Evolutionary conservation across 768 basidiomycete species (phyloP), one percentile per base, ranked within the genome.

Genomic region (Tulasnella sp.): DNA sequence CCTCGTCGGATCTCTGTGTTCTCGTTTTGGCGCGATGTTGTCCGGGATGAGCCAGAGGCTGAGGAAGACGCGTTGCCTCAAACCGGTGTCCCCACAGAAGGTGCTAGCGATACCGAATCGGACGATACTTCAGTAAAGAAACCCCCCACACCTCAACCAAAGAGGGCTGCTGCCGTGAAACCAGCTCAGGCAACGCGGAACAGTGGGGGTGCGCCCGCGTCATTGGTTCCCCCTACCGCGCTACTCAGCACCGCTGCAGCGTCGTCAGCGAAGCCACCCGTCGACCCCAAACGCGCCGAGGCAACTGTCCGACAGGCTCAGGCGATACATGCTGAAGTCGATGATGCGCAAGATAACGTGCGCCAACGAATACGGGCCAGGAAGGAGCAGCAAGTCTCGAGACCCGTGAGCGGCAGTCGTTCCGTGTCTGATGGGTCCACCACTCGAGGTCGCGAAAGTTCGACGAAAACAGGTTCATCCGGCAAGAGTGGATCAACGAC

Each of bases 281-380:
- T 32, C 32, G 73, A 55, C 0, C 46, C 55, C 40, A 67, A 51
- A 5, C 74, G 69, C n/a, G 44, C 79, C 57, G 74, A 61, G 48
- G 73, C 78, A n/a, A 77, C 74, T 4, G 73, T 70, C 29, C 40
- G 70, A 44, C 71, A 77, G 23, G 79, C 79, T 16, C 74, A 80
- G 35, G 69, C 44, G 5, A 42, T 80, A 26, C 75, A 80, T 35
- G 48, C 73, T 29, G 76, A 78, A 20, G 70, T 80, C 20, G 77
- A 81, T 7, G 26, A 75, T 42, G 77, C 74, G 11, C 80, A 80
- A 74, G 79, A 80, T n/a, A 57, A 74, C 5, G 80, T 78, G 32
- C 74, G 80, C n/a, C 26, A 51, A 5, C 40, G 75, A 35, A 40
- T 70, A 29, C 35, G 70, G 40, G 70, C 44, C 29, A 48, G 75